Conservation (phyloP, 441 rosid genomes). For the Pelargonium myrrhifolium region DNA sequence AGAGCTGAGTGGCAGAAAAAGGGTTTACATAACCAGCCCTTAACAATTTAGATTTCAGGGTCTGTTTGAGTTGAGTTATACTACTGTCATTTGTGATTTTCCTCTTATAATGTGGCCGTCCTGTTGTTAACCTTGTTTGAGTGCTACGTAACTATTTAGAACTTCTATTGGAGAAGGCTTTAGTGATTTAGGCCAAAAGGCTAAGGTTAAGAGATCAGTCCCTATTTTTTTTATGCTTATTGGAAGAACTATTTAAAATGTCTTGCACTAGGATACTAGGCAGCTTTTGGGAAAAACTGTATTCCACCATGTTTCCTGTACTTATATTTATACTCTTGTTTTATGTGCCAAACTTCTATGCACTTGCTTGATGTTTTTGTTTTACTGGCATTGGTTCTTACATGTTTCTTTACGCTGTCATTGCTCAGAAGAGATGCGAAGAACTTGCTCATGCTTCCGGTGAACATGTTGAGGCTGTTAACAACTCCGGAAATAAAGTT, state of each 20-base stretch:
- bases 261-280: too few relatives aligned
- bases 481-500: slow-evolving; percentile 39
- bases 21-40: neutral
- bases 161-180: too few relatives aligned
- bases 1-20: neutral
- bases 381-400: neutral
- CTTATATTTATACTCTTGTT: neutral
- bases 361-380: neutral
- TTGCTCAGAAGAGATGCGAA: slow-evolving; percentile 57
- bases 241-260: too few relatives aligned
- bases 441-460: slow-evolving; percentile 58
- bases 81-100: neutral
- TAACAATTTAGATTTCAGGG: neutral
- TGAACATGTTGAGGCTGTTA: slow-evolving; percentile 52
- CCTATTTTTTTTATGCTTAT: too few relatives aligned
- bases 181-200: too few relatives aligned
- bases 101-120: neutral
- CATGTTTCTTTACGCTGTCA: slow-evolving; percentile 17
- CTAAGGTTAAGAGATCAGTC: too few relatives aligned
- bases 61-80: neutral
- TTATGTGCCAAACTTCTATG: neutral
- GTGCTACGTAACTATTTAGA: neutral
- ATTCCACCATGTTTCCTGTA: too few relatives aligned
- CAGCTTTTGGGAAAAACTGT: too few relatives aligned
- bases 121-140: neutral